These are phyloP conservation scores for Capsella bursapastoris DNA, from an alignment of 345 rosid species.

Conservation along the genomic window DNA sequence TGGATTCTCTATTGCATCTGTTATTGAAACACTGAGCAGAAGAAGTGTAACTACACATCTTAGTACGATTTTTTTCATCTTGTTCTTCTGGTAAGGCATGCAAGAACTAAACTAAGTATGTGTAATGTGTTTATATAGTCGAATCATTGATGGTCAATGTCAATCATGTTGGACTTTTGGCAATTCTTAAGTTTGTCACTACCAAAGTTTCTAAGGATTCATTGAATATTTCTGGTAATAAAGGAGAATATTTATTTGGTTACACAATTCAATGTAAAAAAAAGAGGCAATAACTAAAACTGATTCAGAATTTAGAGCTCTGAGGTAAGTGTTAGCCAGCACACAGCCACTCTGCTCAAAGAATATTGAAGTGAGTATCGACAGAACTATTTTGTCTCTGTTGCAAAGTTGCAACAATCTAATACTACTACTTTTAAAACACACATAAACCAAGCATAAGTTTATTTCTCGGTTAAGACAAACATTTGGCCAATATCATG, in stretches of 20 bases:
- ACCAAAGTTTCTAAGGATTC: constrained; percentile 16
- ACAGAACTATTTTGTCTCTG: constrained; percentile 32
- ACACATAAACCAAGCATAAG: too few species aligned
- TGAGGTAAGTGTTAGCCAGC: constrained; percentile 39
- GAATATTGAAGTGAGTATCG: constrained; percentile 42
- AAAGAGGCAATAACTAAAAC: constrained; percentile 37
- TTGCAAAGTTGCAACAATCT: background rate
- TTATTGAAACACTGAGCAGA: constrained; percentile 30
- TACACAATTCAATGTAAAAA: constrained; percentile 43
- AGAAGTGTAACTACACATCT: constrained; percentile 37
- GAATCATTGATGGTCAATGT: constrained; percentile 8
- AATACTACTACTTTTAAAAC: too few species aligned
- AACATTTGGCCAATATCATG: too few species aligned
- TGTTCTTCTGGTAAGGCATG: constrained; percentile 7
- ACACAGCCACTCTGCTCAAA: constrained; percentile 7
- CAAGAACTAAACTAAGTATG: constrained; percentile 15
- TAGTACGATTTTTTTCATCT: constrained; percentile 29
- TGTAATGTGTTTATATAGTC: constrained; percentile 29
- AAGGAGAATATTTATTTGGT: constrained; percentile 41
- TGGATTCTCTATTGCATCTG: constrained; percentile 33
- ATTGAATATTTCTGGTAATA: constrained; percentile 31
- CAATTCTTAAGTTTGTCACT: constrained; percentile 25
- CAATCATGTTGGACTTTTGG: background rate
- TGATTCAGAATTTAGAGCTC: constrained; percentile 37
- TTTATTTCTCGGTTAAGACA: too few species aligned